phyloP scores from a whole-genome alignment of 2,329 filamentous ascomycete species.

The Claviceps maximensis region DNA sequence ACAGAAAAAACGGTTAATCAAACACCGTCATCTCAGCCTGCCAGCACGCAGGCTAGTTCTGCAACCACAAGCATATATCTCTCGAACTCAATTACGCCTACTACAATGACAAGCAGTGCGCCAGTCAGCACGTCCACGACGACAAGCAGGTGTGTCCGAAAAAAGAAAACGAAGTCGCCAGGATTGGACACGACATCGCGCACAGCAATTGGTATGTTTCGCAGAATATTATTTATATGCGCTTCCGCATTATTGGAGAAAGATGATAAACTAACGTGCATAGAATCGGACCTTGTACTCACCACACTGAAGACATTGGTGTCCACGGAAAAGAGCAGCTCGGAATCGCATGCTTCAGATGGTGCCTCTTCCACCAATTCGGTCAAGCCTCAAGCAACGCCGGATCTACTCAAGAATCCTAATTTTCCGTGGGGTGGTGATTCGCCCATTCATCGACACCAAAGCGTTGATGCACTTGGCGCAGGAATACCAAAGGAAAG shows the following conservation, averaged over 20 bases:
- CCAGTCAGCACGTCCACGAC: neutral
- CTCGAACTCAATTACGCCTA: neutral
- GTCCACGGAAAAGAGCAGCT: constrained; percentile 1
- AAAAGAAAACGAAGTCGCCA: neutral
- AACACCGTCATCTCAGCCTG: neutral
- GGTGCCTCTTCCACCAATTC: constrained; percentile 11
- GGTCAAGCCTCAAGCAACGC: constrained; percentile 2
- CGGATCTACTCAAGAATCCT: constrained; percentile 16
- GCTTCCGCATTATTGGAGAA: neutral
- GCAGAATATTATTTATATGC: neutral
- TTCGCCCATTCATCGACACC: constrained; percentile 22
- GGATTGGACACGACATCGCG: neutral
- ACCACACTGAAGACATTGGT: constrained; percentile 7
- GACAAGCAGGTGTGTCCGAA: neutral
- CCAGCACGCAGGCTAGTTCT: neutral
- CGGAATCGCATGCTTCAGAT: neutral
- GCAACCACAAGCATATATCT: neutral
- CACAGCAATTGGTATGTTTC: neutral
- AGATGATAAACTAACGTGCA: neutral
- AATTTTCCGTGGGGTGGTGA: constrained; percentile 25
- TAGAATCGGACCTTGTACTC: constrained; percentile 1
- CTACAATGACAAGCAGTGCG: neutral
- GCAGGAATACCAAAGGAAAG: constrained; percentile 10
- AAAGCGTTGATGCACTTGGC: constrained; percentile 15
- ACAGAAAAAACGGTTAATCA: neutral